phyloP scores from a whole-genome alignment of 2,329 filamentous ascomycete genomes.

The Leptographium flavum region DNA sequence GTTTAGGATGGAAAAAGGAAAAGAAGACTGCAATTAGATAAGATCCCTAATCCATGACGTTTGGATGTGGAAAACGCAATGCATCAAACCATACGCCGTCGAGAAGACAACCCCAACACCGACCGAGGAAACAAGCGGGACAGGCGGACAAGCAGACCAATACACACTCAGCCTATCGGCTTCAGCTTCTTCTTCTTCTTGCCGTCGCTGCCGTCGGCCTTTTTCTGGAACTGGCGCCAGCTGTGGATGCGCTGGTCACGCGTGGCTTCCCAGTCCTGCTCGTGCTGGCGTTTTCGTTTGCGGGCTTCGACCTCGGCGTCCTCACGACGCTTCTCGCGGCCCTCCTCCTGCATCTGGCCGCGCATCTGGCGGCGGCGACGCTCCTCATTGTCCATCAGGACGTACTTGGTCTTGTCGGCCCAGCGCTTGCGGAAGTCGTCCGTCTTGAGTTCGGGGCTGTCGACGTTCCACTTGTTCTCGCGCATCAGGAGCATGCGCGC shows the following conservation, averaged over 20 bases:
- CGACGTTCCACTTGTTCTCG: constrained; percentile 83
- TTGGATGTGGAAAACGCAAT: neutral
- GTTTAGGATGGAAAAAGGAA: neutral
- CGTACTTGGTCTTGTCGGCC: constrained; percentile 78
- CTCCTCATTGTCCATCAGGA: constrained; percentile 86
- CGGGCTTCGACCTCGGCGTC: constrained; percentile 73
- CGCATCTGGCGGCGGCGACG: constrained; percentile 73
- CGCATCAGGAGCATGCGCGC: constrained; percentile 89
- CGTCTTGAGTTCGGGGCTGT: constrained; percentile 75
- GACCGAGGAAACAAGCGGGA: neutral
- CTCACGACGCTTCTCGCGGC: constrained; percentile 68
- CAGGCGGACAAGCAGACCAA: neutral
- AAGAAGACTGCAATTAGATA: neutral
- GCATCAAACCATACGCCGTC: no score
- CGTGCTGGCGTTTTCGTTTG: constrained; percentile 80
- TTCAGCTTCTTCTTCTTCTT: constrained; percentile 58
- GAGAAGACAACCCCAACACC: no score
- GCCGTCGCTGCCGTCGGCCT: constrained; percentile 17
- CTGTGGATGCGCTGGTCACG: constrained; percentile 82
- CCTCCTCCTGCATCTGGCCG: constrained; percentile 93
- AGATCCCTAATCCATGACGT: neutral
- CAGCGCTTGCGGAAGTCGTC: constrained; percentile 72
- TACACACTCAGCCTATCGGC: constrained; percentile 35
- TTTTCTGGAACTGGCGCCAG: constrained; percentile 87
- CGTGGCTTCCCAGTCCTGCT: constrained; percentile 89